Evolutionary conservation across 495 filamentous ascomycete genomes (phyloP).

Genomic region (Hypoxylon fragiforme): DNA sequence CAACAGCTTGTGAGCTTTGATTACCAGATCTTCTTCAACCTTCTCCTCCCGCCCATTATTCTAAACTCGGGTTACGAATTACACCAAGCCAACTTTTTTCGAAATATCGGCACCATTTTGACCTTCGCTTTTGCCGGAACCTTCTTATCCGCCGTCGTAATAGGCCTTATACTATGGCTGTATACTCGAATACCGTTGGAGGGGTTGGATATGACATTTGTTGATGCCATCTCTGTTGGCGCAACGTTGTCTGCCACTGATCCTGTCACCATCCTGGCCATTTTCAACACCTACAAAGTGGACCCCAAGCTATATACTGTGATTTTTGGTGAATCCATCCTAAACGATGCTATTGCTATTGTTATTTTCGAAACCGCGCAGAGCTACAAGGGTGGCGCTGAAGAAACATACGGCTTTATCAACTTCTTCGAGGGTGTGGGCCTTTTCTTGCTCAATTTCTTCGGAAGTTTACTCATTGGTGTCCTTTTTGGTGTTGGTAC

Average conservation of each 20-base stretch:
- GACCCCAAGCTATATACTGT: slow-evolving; percentile 97
- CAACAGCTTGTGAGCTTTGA: slow-evolving; percentile 90
- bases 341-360: slow-evolving; percentile 98
- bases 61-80: slow-evolving; percentile 95
- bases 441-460: slow-evolving; percentile 94
- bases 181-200: slow-evolving; percentile 88
- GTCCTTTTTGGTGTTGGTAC: slow-evolving; percentile 83
- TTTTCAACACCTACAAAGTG: slow-evolving; percentile 99
- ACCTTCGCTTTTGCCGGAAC: slow-evolving; percentile 99
- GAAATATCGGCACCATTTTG: slow-evolving; percentile 95
- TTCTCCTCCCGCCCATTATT: slow-evolving; percentile 96
- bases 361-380: slow-evolving; percentile 98
- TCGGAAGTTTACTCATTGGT: slow-evolving; percentile 88
- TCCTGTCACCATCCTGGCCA: slow-evolving; percentile 94
- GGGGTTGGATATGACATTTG: slow-evolving; percentile 80
- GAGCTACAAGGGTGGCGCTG: slow-evolving; percentile 70
- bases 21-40: slow-evolving; percentile 99
- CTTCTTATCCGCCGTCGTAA: slow-evolving; percentile 92
- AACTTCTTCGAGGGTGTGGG: slow-evolving; percentile 89
- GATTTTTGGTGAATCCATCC: slow-evolving; percentile 96
- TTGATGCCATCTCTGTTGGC: slow-evolving; percentile 93
- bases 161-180: slow-evolving; percentile 82
- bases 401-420: slow-evolving; percentile 65
- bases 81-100: slow-evolving; percentile 97
- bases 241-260: slow-evolving; percentile 96